Conservation (phyloP, 2,329 filamentous ascomycete species). For the Colletotrichum salicis region DNA sequence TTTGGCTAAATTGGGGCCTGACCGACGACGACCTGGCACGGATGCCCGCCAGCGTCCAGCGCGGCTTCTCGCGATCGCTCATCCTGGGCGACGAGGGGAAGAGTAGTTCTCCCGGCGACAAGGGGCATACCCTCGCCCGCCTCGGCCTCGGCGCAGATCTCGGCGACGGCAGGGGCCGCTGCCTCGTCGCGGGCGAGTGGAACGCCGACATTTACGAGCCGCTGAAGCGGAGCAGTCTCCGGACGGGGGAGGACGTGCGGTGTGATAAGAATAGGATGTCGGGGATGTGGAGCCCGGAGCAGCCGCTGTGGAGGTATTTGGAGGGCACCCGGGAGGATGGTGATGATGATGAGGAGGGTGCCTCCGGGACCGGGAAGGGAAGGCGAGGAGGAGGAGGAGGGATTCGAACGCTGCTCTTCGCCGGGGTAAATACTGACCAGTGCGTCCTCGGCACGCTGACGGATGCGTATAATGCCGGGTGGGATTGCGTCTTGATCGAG, state of each 20-base stretch:
- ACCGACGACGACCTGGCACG: conserved; percentile 59
- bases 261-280: conserved; percentile 69
- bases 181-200: conserved; percentile 65
- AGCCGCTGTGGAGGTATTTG: conserved; percentile 55
- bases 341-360: neutral
- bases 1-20: conserved; percentile 69
- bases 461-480: conserved; percentile 64
- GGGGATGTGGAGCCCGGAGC: conserved; percentile 61
- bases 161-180: conserved; percentile 52
- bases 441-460: conserved; percentile 67
- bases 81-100: conserved; percentile 37
- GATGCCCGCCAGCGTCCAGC: conserved; percentile 60
- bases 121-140: conserved; percentile 28
- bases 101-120: neutral
- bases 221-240: conserved; percentile 48
- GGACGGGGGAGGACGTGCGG: conserved; percentile 56
- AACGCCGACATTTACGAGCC: conserved; percentile 63
- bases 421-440: conserved; percentile 71
- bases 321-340: neutral
- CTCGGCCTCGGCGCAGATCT: conserved; percentile 59
- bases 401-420: conserved; percentile 63
- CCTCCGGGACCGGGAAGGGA: conserved; percentile 39
- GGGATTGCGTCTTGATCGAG: conserved; percentile 32
- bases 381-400: too few relatives aligned
- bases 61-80: conserved; percentile 57